These are phyloP conservation scores for Saccharomycopsis malanga DNA, from an alignment of 805 yeast genomes.

Conservation along the genomic window DNA sequence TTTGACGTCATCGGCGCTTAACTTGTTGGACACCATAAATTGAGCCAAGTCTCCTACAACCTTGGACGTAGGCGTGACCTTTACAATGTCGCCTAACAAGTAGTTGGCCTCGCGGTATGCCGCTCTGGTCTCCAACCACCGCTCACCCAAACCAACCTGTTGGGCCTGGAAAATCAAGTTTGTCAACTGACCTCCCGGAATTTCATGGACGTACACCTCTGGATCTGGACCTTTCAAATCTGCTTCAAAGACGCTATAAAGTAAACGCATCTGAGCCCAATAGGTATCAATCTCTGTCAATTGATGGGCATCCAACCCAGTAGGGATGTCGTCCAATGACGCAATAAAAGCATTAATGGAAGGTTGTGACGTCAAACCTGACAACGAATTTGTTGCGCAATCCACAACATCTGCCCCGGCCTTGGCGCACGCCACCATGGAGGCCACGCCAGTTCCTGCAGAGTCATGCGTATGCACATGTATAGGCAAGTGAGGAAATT, in stretches of 20 bases:
- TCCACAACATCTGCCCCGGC: slow-evolving; percentile 99
- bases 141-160: slow-evolving; percentile 95
- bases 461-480: slow-evolving; percentile 99
- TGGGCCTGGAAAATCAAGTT: slow-evolving; percentile 98
- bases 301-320: slow-evolving; percentile 58
- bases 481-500: slow-evolving; percentile 89
- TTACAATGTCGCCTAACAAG: slow-evolving; percentile 91
- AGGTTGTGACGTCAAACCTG: slow-evolving; percentile 98
- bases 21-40: slow-evolving; percentile 95
- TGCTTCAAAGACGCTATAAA: slow-evolving; percentile 96
- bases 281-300: slow-evolving; percentile 85
- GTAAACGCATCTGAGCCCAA: slow-evolving; percentile 98
- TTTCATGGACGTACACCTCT: slow-evolving; percentile 96
- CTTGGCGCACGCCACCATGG: slow-evolving; percentile 87
- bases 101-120: slow-evolving; percentile 89
- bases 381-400: slow-evolving; percentile 94
- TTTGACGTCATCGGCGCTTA: slow-evolving; percentile 76
- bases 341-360: slow-evolving; percentile 90
- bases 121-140: slow-evolving; percentile 93
- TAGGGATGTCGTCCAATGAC: slow-evolving; percentile 73
- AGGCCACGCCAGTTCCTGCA: slow-evolving; percentile 98
- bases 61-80: slow-evolving; percentile 99
- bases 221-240: slow-evolving; percentile 99
- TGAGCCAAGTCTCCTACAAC: slow-evolving; percentile 99
- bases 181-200: slow-evolving; percentile 99